Conservation (phyloP, 1,284 basidiomycete species). For the Tylopilus sp. region DNA sequence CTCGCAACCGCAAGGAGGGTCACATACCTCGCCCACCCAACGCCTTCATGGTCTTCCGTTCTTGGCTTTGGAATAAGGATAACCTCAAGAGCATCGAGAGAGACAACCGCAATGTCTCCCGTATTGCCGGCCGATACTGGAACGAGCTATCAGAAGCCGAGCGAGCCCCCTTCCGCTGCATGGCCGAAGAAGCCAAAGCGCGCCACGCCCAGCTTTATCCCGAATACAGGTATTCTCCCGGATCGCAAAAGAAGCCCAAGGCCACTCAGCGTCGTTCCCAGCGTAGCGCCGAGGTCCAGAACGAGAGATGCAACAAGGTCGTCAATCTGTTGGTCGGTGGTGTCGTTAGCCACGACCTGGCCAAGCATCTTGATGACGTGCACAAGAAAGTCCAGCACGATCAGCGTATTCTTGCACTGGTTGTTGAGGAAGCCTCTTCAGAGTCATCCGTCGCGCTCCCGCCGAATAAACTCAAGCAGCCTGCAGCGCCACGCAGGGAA, state of each 20-base stretch:
- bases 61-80: slow-evolving; percentile 58
- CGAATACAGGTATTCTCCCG: slow-evolving; percentile 55
- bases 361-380: slow-evolving; percentile 15
- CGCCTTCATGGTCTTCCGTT: slow-evolving; percentile 82
- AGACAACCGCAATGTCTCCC: slow-evolving; percentile 54
- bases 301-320: slow-evolving; percentile 42
- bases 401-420: not conserved
- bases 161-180: slow-evolving; percentile 41
- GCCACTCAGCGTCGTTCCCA: slow-evolving; percentile 27
- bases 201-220: slow-evolving; percentile 52
- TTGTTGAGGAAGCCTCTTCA: not conserved
- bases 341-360: slow-evolving; percentile 38
- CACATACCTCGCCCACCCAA: slow-evolving; percentile 78
- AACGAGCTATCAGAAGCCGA: slow-evolving; percentile 37
- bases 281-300: slow-evolving; percentile 33
- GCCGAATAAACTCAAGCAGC: slow-evolving; percentile 9
- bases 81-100: slow-evolving; percentile 43
- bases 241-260: slow-evolving; percentile 31
- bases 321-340: slow-evolving; percentile 46
- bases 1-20: slow-evolving; percentile 41
- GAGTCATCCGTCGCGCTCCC: not conserved
- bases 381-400: not conserved
- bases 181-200: slow-evolving; percentile 49
- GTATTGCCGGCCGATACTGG: slow-evolving; percentile 49
- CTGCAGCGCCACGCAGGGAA: not conserved